Evolutionary conservation across 768 basidiomycete genomes (phyloP), one percentile per base, ranked within the genome.

Genomic region (Rhizopogon vulgaris): DNA sequence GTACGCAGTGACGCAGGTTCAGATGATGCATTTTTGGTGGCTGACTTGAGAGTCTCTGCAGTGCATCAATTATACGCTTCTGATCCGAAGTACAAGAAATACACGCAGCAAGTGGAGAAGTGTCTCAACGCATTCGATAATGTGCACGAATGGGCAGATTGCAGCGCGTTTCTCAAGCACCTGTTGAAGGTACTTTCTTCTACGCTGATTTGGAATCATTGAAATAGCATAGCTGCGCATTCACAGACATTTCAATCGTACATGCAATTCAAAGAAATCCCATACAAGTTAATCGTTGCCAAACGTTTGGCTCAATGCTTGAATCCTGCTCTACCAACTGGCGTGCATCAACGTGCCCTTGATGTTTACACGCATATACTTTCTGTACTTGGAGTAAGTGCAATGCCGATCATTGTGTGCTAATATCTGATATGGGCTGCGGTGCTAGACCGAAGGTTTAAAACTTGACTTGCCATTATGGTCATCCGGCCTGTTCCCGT

Each of bases 131-230:
- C 92, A 1, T 98, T 99, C 63, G 94, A 96, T 63, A 90, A 84
- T 62, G 92, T 96, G 53, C 91, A 95, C 52, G 96, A 99, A 73
- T 99, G 96, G 96, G 94, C 96, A 54, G 96, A 99, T 72, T 98
- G 94, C 67, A 98, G 96, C 64, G 87, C 94, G 38, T 99, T 98
- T 71, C 69, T 99, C 67, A 94, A 94, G 65, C 88, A 94, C 59
- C 70, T 96, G 54, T 79, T 95, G 54, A 96, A 96, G 78, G 93
- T 90, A 60, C 40, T 67, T 38, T 22, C 28, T 30, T 30, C 45
- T 34, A 32, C 3, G 30, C 38, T 40, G n/a, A 25, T 47, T 24
- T 50, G 14, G 40, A 32, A 14, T 1, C 22, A 27, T 41, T 48
- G 12, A 45, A 34, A 51, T 27, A 28, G 6, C 41, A 49, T 40